These are phyloP conservation scores for Cladophialophora carrionii DNA, from an alignment of 2,329 filamentous ascomycete genomes.

Conservation along the genomic window DNA sequence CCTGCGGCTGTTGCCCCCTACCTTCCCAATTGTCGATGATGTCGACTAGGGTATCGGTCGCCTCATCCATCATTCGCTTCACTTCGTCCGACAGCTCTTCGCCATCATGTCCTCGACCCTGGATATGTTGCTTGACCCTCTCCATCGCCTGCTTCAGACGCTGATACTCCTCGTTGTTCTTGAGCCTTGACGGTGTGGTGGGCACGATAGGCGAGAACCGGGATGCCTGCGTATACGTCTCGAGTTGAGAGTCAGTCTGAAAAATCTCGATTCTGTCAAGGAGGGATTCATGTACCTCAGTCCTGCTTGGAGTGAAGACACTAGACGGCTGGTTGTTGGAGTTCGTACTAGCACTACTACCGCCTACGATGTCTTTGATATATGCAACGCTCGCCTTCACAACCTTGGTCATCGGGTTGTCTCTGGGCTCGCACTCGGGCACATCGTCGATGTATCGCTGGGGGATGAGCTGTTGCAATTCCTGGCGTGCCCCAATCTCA, in stretches of 20 bases:
- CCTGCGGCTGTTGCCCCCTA: not conserved
- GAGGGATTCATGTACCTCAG: not conserved
- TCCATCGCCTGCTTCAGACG: slow-evolving; percentile 2
- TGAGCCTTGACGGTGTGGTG: not conserved
- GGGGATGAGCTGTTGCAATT: not conserved
- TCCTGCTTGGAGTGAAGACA: not conserved
- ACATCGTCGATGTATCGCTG: not conserved
- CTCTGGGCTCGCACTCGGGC: not conserved
- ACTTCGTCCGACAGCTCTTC: slow-evolving; percentile 5
- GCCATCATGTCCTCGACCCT: not conserved
- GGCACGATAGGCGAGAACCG: not conserved
- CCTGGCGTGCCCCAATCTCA: not conserved
- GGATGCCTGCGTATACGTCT: not conserved
- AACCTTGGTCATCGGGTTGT: not conserved
- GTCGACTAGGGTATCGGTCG: slow-evolving; percentile 7
- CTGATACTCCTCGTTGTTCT: not conserved
- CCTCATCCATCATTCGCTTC: slow-evolving; percentile 5
- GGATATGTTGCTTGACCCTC: slow-evolving; percentile 1
- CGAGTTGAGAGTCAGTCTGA: not conserved
- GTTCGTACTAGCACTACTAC: not conserved
- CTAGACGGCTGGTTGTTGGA: not conserved
- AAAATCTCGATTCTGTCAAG: not conserved
- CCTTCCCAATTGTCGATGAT: slow-evolving; percentile 4
- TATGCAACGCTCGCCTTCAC: slow-evolving; percentile 3
- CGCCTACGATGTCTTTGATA: not conserved